Evolutionary conservation across 371 early-diverging fungal species (phyloP).

Genomic region (Gilbertella persicaria): DNA sequence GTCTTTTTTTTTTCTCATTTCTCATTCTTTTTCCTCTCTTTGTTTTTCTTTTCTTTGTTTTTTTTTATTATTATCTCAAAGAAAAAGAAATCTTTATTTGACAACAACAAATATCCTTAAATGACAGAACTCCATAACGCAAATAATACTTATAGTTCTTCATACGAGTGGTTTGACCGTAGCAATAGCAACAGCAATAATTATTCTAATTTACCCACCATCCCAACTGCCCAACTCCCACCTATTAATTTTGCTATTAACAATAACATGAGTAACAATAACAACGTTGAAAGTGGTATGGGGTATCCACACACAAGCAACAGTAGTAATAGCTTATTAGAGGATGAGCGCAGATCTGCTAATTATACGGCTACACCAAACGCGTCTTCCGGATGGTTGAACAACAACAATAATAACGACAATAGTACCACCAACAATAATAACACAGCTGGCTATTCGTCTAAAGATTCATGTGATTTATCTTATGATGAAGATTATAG

Average conservation of each 20-base stretch:
- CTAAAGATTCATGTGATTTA: conserved; percentile 25
- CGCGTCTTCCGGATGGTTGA: conserved; percentile 12
- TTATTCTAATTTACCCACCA: conserved; percentile 2
- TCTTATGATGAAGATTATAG: conserved; percentile 22
- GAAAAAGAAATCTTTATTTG: not conserved
- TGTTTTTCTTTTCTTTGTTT: not conserved
- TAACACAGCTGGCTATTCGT: conserved; percentile 9
- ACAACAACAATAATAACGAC: not conserved
- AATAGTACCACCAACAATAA: too few species aligned
- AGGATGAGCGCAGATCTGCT: conserved; percentile 1
- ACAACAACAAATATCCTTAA: conserved; percentile 12
- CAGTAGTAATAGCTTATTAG: conserved; percentile 5
- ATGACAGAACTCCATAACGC: conserved; percentile 23
- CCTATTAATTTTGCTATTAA: conserved; percentile 7
- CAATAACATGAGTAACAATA: not conserved
- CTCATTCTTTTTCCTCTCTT: not conserved
- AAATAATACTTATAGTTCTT: conserved; percentile 16
- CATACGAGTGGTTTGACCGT: conserved; percentile 20
- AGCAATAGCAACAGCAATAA: conserved; percentile 7
- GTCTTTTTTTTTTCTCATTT: conserved; percentile 15
- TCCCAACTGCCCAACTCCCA: conserved; percentile 12
- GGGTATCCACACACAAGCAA: not conserved
- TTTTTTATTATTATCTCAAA: conserved; percentile 2
- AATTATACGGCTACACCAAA: conserved; percentile 3
- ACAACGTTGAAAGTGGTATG: not conserved